phyloP scores from a whole-genome alignment of 2,329 filamentous ascomycete species.

The Hypoxylon sp. region DNA sequence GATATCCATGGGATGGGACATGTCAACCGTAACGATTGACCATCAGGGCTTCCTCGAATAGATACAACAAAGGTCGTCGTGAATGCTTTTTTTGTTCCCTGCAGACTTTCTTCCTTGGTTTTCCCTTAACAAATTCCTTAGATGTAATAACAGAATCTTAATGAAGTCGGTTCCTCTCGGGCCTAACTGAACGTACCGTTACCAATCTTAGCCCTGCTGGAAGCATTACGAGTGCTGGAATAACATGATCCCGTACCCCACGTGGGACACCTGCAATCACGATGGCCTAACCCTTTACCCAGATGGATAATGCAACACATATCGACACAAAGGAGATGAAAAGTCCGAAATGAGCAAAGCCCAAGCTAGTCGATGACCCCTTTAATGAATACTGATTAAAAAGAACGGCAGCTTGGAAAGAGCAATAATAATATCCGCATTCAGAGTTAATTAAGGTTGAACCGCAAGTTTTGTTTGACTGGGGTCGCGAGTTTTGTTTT shows the following conservation, averaged over 20 bases:
- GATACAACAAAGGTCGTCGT: conserved; percentile 3
- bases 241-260: conserved; percentile 28
- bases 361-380: conserved; percentile 13
- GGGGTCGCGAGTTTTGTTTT: conserved; percentile 20
- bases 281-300: conserved; percentile 44
- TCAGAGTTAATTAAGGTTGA: conserved; percentile 18
- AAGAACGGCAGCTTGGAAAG: conserved; percentile 18
- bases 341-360: conserved; percentile 45
- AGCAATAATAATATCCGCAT: conserved; percentile 36
- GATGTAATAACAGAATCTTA: conserved; percentile 18
- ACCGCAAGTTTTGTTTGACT: conserved; percentile 12
- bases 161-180: conserved; percentile 26
- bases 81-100: conserved; percentile 6
- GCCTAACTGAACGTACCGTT: conserved; percentile 22
- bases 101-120: conserved; percentile 11
- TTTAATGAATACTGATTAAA: conserved; percentile 39
- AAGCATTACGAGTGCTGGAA: conserved; percentile 19
- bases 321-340: conserved; percentile 44
- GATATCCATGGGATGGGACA: not conserved
- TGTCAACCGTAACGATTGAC: conserved; percentile 6
- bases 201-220: conserved; percentile 6
- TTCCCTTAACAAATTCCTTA: conserved; percentile 22
- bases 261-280: conserved; percentile 31
- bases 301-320: conserved; percentile 43
- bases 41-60: conserved; percentile 30